Evolutionary conservation across 768 basidiomycete genomes (phyloP).

Genomic region (Phylloporus rhodoxanthus): DNA sequence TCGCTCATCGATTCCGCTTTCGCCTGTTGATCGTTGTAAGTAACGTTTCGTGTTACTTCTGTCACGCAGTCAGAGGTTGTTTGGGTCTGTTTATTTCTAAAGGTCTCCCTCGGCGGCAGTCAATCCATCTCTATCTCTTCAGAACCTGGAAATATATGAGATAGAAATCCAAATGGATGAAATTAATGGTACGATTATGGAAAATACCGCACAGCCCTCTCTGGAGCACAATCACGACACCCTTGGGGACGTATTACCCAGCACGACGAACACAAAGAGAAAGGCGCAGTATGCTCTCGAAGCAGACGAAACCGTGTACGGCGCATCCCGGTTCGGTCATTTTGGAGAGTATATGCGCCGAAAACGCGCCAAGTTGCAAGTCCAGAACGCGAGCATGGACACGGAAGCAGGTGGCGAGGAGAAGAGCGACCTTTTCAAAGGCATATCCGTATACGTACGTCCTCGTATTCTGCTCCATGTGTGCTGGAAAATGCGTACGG

Average conservation of each 20-base stretch:
- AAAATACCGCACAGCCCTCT: constrained; percentile 29
- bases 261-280: constrained; percentile 12
- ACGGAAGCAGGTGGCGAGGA: constrained; percentile 14
- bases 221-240: constrained; percentile 31
- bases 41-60: background rate
- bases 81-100: background rate
- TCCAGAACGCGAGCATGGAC: constrained; percentile 55
- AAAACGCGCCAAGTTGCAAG: constrained; percentile 86
- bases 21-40: background rate
- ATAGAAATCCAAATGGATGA: constrained; percentile 6
- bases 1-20: too few species aligned
- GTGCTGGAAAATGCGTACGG: background rate
- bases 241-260: background rate
- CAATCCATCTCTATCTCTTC: background rate
- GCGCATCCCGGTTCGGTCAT: constrained; percentile 72
- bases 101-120: background rate
- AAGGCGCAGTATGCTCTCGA: constrained; percentile 16
- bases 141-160: constrained; percentile 22
- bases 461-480: background rate
- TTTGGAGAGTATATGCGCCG: constrained; percentile 86
- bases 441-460: constrained; percentile 77
- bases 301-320: constrained; percentile 54
- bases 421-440: constrained; percentile 58
- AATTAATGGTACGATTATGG: constrained; percentile 6
- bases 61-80: background rate